Percentiles rank a stretch among this genome's conserved stretches.
These are phyloP conservation scores for Claviceps paspali DNA, from an alignment of 2,329 filamentous ascomycete species.

Conservation along the genomic window DNA sequence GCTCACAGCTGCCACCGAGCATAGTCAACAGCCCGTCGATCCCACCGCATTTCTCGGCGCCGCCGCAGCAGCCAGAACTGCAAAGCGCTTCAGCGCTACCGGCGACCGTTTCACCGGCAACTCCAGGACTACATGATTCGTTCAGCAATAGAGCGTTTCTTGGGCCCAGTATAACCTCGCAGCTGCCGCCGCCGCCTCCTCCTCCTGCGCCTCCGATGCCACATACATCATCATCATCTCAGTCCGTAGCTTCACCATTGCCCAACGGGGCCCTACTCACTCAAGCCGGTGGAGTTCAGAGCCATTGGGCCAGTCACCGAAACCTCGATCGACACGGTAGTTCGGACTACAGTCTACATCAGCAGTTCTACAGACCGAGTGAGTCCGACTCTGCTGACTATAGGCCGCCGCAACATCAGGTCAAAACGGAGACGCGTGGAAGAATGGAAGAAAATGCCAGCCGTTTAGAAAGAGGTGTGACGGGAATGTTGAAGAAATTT, in stretches of 20 bases:
- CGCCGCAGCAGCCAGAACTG: conserved; percentile 27
- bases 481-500: conserved; percentile 60
- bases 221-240: conserved; percentile 5
- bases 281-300: conserved; percentile 39
- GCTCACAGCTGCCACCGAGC: conserved; percentile 20
- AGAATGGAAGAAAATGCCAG: conserved; percentile 51
- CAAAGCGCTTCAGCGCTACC: conserved; percentile 37
- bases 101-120: conserved; percentile 18
- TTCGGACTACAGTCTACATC: conserved; percentile 44
- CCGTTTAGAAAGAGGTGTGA: conserved; percentile 53
- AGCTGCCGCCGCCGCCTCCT: conserved; percentile 23
- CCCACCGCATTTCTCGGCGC: conserved; percentile 26
- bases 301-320: conserved; percentile 30
- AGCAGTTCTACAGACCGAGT: conserved; percentile 54
- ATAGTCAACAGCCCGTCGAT: not conserved
- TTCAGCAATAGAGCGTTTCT: conserved; percentile 22
- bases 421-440: conserved; percentile 29
- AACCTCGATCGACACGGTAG: conserved; percentile 10
- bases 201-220: conserved; percentile 11
- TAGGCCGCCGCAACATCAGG: conserved; percentile 21
- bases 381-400: conserved; percentile 35
- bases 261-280: conserved; percentile 24
- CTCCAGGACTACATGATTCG: conserved; percentile 15
- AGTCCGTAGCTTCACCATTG: not conserved
- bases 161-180: conserved; percentile 27